These are phyloP conservation scores for Exophiala sp. DNA, from an alignment of 2,329 filamentous ascomycete genomes.

Conservation along the genomic window DNA sequence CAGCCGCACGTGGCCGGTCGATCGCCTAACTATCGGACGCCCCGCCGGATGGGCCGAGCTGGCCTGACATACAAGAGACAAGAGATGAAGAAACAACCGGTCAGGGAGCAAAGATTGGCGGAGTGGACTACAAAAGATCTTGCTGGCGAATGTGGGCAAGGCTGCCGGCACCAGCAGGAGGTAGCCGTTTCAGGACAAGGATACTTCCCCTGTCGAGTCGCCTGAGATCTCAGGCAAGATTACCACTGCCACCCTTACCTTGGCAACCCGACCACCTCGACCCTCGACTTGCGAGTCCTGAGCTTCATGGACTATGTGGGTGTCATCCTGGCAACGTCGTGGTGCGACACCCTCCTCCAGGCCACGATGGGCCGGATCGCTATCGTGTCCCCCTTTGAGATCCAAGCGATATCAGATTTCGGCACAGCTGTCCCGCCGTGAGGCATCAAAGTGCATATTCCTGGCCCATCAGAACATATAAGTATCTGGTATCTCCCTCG, in stretches of 20 bases:
- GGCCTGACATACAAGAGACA: no score
- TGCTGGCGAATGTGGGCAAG: not conserved
- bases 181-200: slow-evolving; percentile 12
- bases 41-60: no score
- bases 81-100: not conserved
- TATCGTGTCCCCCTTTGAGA: slow-evolving; percentile 5
- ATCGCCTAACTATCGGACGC: no score
- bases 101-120: not conserved
- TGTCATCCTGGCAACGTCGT: slow-evolving; percentile 2
- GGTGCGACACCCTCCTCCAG: slow-evolving; percentile 11
- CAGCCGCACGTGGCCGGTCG: no score
- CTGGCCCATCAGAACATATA: not conserved
- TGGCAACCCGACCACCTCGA: slow-evolving; percentile 6
- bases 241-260: not conserved
- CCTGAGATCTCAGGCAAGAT: slow-evolving; percentile 13
- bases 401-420: slow-evolving; percentile 14
- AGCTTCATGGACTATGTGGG: no score
- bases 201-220: not conserved
- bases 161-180: not conserved
- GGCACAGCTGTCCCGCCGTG: not conserved
- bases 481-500: not conserved
- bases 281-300: no score
- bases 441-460: not conserved
- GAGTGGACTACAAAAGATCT: not conserved
- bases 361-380: not conserved